A percentile compares a stretch with the other conserved stretches of the same genome.
Evolutionary conservation across 179 eudicot species (phyloP).

Genomic region (Spergularia azorica): DNA sequence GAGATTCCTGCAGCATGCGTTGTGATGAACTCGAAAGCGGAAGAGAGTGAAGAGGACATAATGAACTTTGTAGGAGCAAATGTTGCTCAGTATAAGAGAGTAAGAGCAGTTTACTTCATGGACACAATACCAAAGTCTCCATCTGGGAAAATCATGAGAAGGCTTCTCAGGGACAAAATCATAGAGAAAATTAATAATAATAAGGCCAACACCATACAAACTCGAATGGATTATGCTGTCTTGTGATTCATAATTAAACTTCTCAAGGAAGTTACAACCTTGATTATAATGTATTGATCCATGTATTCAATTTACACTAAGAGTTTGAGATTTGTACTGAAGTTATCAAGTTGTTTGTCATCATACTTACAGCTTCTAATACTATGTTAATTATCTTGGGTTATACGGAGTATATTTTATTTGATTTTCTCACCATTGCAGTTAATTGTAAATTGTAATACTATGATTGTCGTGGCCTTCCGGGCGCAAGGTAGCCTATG

Average conservation of each 20-base stretch:
- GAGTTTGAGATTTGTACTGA: too few relatives aligned
- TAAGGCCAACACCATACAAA: conserved; percentile 9
- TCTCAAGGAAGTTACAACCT: neutral
- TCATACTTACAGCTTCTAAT: too few relatives aligned
- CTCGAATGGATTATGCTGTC: neutral
- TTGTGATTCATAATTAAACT: neutral
- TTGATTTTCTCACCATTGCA: too few relatives aligned
- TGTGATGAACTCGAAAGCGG: conserved; percentile 57
- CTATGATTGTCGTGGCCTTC: too few relatives aligned
- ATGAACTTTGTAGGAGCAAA: conserved; percentile 67
- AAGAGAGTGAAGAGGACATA: conserved; percentile 71
- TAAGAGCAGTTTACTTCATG: conserved; percentile 72
- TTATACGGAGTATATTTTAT: too few relatives aligned
- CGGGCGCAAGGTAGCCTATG: too few relatives aligned
- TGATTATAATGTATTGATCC: neutral
- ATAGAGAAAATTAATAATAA: conserved; percentile 24
- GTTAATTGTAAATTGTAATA: too few relatives aligned
- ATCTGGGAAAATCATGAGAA: conserved; percentile 86
- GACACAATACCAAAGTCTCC: conserved; percentile 78
- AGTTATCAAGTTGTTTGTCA: too few relatives aligned
- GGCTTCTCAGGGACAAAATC: conserved; percentile 70
- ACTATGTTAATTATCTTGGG: too few relatives aligned
- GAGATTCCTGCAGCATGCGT: conserved; percentile 95
- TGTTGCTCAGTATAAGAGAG: conserved; percentile 73
- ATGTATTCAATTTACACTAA: neutral